phyloP scores from a whole-genome alignment of 2,329 filamentous ascomycete genomes.

The Neofusicoccum umdonicola region DNA sequence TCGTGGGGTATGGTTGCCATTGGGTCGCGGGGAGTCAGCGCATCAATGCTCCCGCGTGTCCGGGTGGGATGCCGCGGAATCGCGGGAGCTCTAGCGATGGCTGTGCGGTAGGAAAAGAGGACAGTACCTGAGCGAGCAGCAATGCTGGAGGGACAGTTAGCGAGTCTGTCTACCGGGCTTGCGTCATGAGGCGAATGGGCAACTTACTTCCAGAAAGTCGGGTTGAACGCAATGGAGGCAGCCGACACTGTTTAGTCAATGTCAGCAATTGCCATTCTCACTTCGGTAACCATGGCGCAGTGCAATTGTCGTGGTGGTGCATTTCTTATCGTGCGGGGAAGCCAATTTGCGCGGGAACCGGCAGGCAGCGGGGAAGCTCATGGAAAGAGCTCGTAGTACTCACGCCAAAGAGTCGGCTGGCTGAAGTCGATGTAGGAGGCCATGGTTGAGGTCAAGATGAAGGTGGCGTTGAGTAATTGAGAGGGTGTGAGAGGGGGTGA shows the following conservation, averaged over 20 bases:
- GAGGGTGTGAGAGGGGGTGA: neutral
- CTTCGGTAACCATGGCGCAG: too few relatives aligned
- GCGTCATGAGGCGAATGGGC: conserved; percentile 2
- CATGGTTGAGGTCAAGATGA: conserved; percentile 19
- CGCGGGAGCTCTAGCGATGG: neutral
- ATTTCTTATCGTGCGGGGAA: neutral
- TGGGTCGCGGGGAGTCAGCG: neutral
- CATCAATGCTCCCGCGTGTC: neutral
- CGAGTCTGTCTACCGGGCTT: neutral
- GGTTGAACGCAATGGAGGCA: conserved; percentile 85
- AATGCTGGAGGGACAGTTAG: conserved; percentile 55
- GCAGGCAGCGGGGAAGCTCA: neutral
- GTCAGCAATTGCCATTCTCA: neutral
- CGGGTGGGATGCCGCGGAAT: neutral
- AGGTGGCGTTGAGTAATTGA: neutral
- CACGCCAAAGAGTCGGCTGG: conserved; percentile 49
- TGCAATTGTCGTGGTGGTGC: neutral
- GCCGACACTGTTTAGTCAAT: conserved; percentile 63
- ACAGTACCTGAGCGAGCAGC: conserved; percentile 73
- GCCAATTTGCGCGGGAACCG: neutral
- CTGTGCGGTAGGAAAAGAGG: conserved; percentile 16
- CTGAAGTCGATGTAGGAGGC: conserved; percentile 40
- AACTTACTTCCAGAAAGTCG: conserved; percentile 98
- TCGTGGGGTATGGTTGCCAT: neutral
- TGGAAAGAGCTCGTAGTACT: conserved; percentile 22